These are phyloP conservation scores for Hypomontagnella monticulosa DNA, from an alignment of 495 filamentous ascomycete genomes.

Conservation along the genomic window DNA sequence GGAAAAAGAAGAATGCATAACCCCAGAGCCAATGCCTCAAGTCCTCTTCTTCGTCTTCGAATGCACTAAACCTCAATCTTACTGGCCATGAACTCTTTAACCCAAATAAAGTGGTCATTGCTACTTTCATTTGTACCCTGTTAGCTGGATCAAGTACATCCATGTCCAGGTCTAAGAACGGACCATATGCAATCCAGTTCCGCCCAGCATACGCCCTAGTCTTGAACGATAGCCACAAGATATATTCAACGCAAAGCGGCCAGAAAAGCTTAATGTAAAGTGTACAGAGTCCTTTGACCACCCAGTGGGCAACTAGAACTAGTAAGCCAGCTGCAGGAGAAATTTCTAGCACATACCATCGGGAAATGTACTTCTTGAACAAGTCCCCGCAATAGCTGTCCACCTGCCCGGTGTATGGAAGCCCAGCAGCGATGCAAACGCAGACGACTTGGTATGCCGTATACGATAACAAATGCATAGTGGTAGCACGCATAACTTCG, in stretches of 20 bases:
- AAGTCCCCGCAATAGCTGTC: not conserved
- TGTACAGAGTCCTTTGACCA: slow-evolving; percentile 16
- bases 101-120: slow-evolving; percentile 35
- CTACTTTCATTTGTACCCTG: slow-evolving; percentile 18
- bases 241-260: slow-evolving; percentile 27
- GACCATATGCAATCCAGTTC: slow-evolving; percentile 15
- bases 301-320: slow-evolving; percentile 22
- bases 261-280: slow-evolving; percentile 7
- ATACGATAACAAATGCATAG: slow-evolving; percentile 39
- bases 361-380: not conserved
- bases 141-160: slow-evolving; percentile 24
- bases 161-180: slow-evolving; percentile 23
- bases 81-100: slow-evolving; percentile 41
- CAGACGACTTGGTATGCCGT: slow-evolving; percentile 40
- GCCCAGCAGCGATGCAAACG: not conserved
- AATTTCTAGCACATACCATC: not conserved
- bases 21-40: slow-evolving; percentile 1
- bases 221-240: slow-evolving; percentile 37
- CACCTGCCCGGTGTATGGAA: not conserved
- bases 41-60: too few relatives aligned
- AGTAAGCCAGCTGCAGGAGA: slow-evolving; percentile 10
- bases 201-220: not conserved
- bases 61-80: slow-evolving; percentile 29
- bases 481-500: slow-evolving; percentile 37
- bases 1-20: too few relatives aligned